Conservation (phyloP, 2,329 filamentous ascomycete genomes). For the Fusarium sp. region DNA sequence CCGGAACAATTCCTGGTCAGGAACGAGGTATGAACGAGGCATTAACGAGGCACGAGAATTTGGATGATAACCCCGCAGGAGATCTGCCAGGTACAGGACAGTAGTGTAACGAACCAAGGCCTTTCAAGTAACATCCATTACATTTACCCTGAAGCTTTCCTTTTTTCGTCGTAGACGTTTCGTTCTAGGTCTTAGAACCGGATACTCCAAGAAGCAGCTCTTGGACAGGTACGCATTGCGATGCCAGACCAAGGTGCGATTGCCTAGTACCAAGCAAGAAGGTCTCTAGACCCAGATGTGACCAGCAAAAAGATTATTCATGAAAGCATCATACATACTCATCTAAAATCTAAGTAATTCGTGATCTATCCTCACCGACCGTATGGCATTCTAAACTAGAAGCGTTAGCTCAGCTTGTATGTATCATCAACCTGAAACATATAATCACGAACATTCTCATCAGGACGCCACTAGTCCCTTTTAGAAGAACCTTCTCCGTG, state of each 20-base stretch:
- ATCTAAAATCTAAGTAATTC: not conserved
- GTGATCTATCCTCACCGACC: not conserved
- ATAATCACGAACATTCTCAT: not conserved
- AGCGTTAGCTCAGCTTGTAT: not conserved
- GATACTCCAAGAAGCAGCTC: no score
- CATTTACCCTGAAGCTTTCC: no score
- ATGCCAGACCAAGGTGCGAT: not conserved
- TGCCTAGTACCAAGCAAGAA: not conserved
- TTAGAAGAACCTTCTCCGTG: not conserved
- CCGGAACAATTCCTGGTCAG: not conserved
- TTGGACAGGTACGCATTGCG: no score
- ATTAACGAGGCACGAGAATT: not conserved
- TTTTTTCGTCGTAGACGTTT: not conserved
- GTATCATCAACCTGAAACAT: not conserved
- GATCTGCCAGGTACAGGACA: not conserved
- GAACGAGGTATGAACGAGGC: not conserved
- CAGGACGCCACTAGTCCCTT: not conserved
- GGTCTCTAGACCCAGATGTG: not conserved
- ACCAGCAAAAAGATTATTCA: not conserved
- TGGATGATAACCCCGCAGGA: not conserved
- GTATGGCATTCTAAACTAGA: not conserved
- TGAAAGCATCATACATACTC: not conserved
- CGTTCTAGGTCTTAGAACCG: not conserved
- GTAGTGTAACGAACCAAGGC: not conserved
- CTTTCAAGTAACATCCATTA: not conserved